phyloP scores from a whole-genome alignment of 1,284 basidiomycete genomes.

The Xerocomus nothofagi region DNA sequence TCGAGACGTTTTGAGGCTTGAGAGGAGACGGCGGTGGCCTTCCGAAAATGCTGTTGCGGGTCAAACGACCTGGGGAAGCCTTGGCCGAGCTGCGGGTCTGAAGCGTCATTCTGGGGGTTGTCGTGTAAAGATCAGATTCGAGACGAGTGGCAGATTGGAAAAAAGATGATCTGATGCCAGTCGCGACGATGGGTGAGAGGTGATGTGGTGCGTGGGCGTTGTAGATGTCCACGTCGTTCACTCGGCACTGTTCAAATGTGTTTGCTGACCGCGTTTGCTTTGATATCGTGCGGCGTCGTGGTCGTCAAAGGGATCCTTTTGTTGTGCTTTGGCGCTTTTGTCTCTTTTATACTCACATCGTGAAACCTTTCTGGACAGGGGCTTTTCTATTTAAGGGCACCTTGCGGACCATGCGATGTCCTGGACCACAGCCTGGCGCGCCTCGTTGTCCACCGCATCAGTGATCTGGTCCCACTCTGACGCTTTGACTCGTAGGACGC shows the following conservation, averaged over 20 bases:
- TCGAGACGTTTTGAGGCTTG: constrained; percentile 10
- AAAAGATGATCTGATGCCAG: constrained; percentile 10
- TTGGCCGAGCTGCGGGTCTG: constrained; percentile 22
- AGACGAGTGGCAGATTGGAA: no score
- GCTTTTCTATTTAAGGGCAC: constrained; percentile 21
- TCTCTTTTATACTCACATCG: constrained; percentile 16
- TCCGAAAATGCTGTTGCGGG: constrained; percentile 27
- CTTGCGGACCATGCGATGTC: constrained; percentile 8
- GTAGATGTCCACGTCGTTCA: constrained; percentile 1
- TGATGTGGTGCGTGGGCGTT: neutral
- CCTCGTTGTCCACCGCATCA: neutral
- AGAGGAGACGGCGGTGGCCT: constrained; percentile 7
- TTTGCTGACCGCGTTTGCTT: constrained; percentile 13
- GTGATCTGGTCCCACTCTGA: neutral
- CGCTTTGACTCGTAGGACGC: constrained; percentile 19
- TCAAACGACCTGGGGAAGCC: constrained; percentile 19
- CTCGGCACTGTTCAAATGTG: constrained; percentile 20
- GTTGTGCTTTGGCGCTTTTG: constrained; percentile 20
- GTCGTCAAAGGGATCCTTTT: constrained; percentile 13
- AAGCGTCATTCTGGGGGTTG: constrained; percentile 22
- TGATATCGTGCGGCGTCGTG: constrained; percentile 15
- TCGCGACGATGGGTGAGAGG: neutral
- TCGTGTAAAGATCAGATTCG: neutral
- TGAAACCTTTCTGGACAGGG: constrained; percentile 19
- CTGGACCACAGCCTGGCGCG: constrained; percentile 13